Base-by-base conservation (phyloP, 768 basidiomycete genomes). In the Tylopilus subfusipes region DNA sequence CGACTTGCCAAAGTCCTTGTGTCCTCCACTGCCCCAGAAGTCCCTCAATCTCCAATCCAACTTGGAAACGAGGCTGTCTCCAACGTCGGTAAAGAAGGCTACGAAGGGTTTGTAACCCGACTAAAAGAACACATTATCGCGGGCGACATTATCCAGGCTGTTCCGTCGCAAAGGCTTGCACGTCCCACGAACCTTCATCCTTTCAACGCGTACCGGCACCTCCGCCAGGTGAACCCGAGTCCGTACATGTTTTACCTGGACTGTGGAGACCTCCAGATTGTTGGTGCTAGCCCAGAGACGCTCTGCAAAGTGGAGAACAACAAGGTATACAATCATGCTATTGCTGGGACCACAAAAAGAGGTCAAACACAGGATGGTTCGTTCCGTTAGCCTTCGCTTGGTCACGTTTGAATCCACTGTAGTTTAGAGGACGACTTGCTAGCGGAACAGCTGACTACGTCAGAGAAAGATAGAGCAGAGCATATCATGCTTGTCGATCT, bases 201-300 rank as follows among this genome's bases (percentile, higher is more conserved):
- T 2, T 99, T 99, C 79, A 99, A 98, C 74, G 93, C 88, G 8
- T 99, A 98, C 68, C 80, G 97, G 47, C 90, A 92, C 50, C 79
- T 99, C 42, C 86, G 97, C 42, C 87, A 95, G 64, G 82, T 98
- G 57, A 99, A 99, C 64, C 97, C 97, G 1, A 96, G 93, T 51
- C 97, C 97, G 16, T 98, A 99, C 73, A 98, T 97, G 95, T 99
- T 95, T 73, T 99, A 94, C 68, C 70, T 99, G 62, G 91, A 98
- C 63, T 96, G 93, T 61, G 90, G 91, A 6, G 92, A 92, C 52
- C 68, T 96, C 12, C 94, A 98, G 71, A 78, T 99, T 33, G 94
- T 98, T n/a, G 97, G 97, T 12, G 97, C 97, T 2, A 96, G 93
- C 63, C 97, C 97, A 0, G 97, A 99, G 73, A 98, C 95, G 5